Percentiles rank a stretch among this genome's conserved stretches.
phyloP scores from a whole-genome alignment of 2,329 filamentous ascomycete species.

The Plectosphaerella plurivora region DNA sequence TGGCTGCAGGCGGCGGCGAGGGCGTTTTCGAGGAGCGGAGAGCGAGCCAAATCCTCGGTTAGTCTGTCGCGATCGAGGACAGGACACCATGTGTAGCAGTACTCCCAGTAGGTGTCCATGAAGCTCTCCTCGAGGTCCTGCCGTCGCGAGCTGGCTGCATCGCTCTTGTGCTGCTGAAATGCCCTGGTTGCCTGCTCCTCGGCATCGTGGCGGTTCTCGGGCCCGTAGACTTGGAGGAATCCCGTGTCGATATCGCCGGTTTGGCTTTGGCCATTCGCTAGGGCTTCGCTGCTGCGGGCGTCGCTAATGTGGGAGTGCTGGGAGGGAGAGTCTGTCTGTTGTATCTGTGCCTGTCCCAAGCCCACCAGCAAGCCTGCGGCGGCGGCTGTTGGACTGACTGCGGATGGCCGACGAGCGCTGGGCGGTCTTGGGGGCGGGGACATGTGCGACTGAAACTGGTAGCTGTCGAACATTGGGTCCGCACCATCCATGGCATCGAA shows the following conservation, averaged over 20 bases:
- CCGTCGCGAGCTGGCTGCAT: conserved; percentile 12
- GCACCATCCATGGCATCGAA: not conserved
- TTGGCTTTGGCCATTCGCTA: conserved; percentile 16
- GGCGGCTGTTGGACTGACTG: not conserved
- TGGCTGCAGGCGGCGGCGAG: conserved; percentile 34
- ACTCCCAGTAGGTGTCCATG: conserved; percentile 35
- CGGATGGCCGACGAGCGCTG: not conserved
- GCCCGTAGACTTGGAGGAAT: conserved; percentile 26
- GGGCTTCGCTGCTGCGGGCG: conserved; percentile 12
- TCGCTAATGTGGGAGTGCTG: conserved; percentile 5
- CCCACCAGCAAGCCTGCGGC: not conserved
- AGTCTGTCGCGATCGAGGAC: conserved; percentile 28
- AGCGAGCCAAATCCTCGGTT: conserved; percentile 22
- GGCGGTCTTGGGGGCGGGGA: not conserved
- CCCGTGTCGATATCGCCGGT: conserved; percentile 27
- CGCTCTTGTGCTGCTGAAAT: conserved; percentile 15
- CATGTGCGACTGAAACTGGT: not conserved
- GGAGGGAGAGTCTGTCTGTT: not conserved
- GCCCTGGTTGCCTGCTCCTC: conserved; percentile 22
- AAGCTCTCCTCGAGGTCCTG: conserved; percentile 32
- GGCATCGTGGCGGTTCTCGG: conserved; percentile 24
- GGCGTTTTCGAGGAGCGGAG: conserved; percentile 29
- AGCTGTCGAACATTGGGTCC: not conserved
- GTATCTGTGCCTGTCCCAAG: not conserved
- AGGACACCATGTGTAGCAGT: conserved; percentile 37